Percentiles rank a stretch among this genome's conserved stretches.
Evolutionary conservation across 352 stramenopile species (phyloP).

Genomic region (Globisporangium apiculatum): DNA sequence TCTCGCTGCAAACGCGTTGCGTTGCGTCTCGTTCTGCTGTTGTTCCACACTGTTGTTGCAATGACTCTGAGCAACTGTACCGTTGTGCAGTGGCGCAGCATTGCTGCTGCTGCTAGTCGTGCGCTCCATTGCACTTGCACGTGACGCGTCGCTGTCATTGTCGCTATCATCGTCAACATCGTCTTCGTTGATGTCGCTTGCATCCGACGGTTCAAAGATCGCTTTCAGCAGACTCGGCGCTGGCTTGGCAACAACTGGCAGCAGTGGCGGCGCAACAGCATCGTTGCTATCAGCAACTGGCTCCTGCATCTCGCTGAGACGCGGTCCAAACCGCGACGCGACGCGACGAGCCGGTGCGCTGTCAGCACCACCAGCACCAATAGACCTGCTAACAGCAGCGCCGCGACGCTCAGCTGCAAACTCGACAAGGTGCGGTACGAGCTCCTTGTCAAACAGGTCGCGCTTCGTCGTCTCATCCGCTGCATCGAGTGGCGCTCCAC

Average conservation of each 20-base stretch:
- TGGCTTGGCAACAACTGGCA: constrained; percentile 38
- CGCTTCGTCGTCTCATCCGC: constrained; percentile 15
- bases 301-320: background rate
- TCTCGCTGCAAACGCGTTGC: background rate
- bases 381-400: background rate
- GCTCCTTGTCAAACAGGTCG: constrained; percentile 63
- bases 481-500: constrained; percentile 15
- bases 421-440: constrained; percentile 65
- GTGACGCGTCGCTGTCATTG: constrained; percentile 2
- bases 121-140: too few relatives aligned
- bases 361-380: background rate
- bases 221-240: constrained; percentile 55
- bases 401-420: constrained; percentile 33
- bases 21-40: too few relatives aligned
- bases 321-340: background rate
- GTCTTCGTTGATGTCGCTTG: constrained; percentile 32
- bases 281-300: constrained; percentile 12
- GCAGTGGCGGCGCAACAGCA: constrained; percentile 14
- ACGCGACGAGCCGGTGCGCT: too few relatives aligned
- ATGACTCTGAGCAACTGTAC: too few relatives aligned
- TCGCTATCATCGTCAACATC: constrained; percentile 22
- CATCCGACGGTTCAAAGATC: constrained; percentile 79
- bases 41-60: too few relatives aligned
- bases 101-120: too few relatives aligned
- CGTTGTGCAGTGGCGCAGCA: too few relatives aligned